A percentile compares a stretch with the other conserved stretches of the same genome.
Conservation (phyloP, 116 monocot species). For the Phalaenopsis hybrid region DNA sequence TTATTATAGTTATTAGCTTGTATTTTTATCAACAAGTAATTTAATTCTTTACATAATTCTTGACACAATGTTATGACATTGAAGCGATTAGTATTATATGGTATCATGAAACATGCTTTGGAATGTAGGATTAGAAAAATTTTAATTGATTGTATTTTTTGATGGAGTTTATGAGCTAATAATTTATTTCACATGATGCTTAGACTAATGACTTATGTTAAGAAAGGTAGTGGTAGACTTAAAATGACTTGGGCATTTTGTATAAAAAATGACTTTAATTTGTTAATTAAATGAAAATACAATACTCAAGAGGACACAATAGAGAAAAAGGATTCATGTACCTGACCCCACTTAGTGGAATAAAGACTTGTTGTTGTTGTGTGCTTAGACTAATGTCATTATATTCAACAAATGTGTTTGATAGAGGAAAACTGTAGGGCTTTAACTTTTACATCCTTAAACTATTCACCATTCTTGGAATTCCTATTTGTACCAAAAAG, state of each 20-base stretch:
- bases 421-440: neutral
- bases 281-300: no score
- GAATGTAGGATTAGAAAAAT: neutral
- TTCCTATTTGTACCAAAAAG: neutral
- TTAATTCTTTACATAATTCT: neutral
- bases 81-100: neutral
- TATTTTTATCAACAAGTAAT: neutral
- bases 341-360: no score
- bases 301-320: no score
- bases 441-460: neutral
- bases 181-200: neutral
- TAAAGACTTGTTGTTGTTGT: no score
- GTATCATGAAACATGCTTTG: neutral
- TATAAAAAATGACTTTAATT: no score
- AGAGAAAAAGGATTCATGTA: no score
- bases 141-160: neutral
- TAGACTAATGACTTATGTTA: no score
- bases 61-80: neutral
- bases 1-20: neutral
- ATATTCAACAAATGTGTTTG: neutral
- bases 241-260: no score
- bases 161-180: neutral
- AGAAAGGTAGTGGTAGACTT: no score
- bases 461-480: neutral
- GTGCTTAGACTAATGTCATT: neutral